phyloP scores from a whole-genome alignment of 805 yeast species.

The Yarrowia sp. region DNA sequence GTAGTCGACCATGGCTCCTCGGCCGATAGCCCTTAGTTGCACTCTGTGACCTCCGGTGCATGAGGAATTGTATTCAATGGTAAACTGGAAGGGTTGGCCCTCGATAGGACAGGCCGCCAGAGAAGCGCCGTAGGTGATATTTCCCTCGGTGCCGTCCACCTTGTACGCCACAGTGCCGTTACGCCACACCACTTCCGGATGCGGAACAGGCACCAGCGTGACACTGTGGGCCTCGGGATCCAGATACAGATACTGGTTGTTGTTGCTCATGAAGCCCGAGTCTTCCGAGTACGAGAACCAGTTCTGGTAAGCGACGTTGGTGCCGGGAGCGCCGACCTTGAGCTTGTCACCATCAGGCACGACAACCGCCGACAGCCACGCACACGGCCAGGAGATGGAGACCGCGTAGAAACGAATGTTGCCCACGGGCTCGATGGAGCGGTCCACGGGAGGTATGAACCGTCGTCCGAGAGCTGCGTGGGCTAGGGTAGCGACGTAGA shows the following conservation, averaged over 20 bases:
- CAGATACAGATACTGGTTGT: constrained; percentile 6
- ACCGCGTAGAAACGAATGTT: constrained; percentile 24
- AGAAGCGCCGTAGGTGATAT: constrained; percentile 14
- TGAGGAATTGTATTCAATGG: constrained; percentile 20
- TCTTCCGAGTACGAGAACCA: constrained; percentile 10
- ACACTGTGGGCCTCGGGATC: neutral
- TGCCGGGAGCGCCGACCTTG: constrained; percentile 3
- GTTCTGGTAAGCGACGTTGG: neutral
- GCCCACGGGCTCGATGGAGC: constrained; percentile 6
- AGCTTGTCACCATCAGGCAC: constrained; percentile 16
- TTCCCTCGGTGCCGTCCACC: neutral
- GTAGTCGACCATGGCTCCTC: neutral
- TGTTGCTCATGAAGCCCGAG: constrained; percentile 7
- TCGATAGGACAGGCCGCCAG: constrained; percentile 15
- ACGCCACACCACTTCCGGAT: constrained; percentile 33
- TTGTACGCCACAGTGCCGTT: constrained; percentile 27
- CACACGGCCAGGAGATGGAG: constrained; percentile 28
- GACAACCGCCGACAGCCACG: constrained; percentile 12
- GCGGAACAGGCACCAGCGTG: neutral
- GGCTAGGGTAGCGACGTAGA: neutral
- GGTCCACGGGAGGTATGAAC: constrained; percentile 12
- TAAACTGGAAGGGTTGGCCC: neutral
- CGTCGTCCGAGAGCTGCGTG: neutral
- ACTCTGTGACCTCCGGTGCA: constrained; percentile 15
- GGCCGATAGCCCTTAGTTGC: constrained; percentile 8